A percentile compares a stretch with the other conserved stretches of the same genome.
Conservation (phyloP, 1,139 yeast genomes). For the Casaregolazyma suthepensis region DNA sequence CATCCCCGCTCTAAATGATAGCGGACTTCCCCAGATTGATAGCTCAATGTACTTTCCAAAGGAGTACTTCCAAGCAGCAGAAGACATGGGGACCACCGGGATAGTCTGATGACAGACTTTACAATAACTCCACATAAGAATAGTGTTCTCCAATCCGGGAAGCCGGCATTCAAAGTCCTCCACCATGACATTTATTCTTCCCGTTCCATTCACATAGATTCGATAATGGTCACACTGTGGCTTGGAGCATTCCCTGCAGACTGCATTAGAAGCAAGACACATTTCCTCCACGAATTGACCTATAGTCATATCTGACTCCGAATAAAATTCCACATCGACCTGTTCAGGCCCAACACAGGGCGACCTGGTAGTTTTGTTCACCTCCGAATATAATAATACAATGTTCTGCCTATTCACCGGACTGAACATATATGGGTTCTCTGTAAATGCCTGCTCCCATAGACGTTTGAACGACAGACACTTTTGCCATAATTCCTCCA, state of each 20-base stretch:
- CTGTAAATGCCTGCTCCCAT: constrained; percentile 56
- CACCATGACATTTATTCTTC: constrained; percentile 70
- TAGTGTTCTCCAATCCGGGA: constrained; percentile 59
- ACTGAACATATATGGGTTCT: constrained; percentile 48
- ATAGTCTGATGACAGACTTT: constrained; percentile 69
- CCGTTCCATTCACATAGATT: constrained; percentile 84
- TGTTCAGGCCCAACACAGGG: constrained; percentile 91
- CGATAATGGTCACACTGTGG: constrained; percentile 68
- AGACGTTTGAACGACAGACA: constrained; percentile 40
- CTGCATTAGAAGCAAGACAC: constrained; percentile 57
- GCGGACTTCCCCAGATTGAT: constrained; percentile 64
- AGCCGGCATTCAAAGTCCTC: constrained; percentile 53
- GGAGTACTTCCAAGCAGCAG: constrained; percentile 83
- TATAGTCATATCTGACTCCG: constrained; percentile 84
- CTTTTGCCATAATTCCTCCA: constrained; percentile 23
- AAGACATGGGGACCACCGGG: constrained; percentile 81
- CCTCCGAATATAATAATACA: constrained; percentile 71
- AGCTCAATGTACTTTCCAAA: constrained; percentile 90
- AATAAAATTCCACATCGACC: constrained; percentile 76
- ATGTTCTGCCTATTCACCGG: constrained; percentile 75
- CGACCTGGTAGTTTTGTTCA: constrained; percentile 76
- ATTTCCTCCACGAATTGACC: constrained; percentile 85
- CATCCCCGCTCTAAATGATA: constrained; percentile 42
- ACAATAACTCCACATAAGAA: constrained; percentile 91
- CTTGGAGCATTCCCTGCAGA: constrained; percentile 80